Evolutionary conservation across 2,329 filamentous ascomycete genomes (phyloP), one percentile per base, ranked within the genome.

Genomic region (Fusarium mangiferae): DNA sequence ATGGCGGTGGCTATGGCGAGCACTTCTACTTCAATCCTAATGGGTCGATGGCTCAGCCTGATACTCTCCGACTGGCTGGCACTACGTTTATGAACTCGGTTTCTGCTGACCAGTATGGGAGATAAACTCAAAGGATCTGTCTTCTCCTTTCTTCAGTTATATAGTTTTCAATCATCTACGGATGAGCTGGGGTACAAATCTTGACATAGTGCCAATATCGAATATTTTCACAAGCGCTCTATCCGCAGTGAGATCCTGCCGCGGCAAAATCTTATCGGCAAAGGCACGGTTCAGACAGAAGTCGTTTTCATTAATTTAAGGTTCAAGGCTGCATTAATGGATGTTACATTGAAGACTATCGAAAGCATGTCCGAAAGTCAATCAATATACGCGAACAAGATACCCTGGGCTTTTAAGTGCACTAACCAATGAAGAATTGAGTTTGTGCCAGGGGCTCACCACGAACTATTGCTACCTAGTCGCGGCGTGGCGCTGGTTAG

Each of bases 1-100:
- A 46, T 3, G 70, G 54, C 3, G 75, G 75, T 14, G 75, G 75
- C 4, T 77, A 77, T 18, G 75, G 75, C 24, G 41, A 76, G 9
- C 74, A 73, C 49, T 74, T 77, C n/a, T 72, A 73, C 51, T 70
- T 77, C 22, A 74, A 74, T 6, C 75, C 75, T 8, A 77, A 77
- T 9, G 63, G 59, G 1, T 76, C 62, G 1, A 57, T 66, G 11
- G 61, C 74, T 3, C 57, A 73, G 24, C 68, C 70, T 44, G 75
- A 77, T 39, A 76, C 71, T n/a, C 65, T 76, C 26, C 56, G 75
- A 22, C 51, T 77, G 18, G 71, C 75, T 0, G 73, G 68, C 1
- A 77, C 75, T 20, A 67, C 65, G 0, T 77, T 75, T 7, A 75
- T 77, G 38, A 75, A 76, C 36, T 71, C 66, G 24, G 57, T 76